Percentiles rank a stretch among this genome's conserved stretches.
phyloP scores from a whole-genome alignment of 305 asterid species.

The Solanum aculeatissimum region DNA sequence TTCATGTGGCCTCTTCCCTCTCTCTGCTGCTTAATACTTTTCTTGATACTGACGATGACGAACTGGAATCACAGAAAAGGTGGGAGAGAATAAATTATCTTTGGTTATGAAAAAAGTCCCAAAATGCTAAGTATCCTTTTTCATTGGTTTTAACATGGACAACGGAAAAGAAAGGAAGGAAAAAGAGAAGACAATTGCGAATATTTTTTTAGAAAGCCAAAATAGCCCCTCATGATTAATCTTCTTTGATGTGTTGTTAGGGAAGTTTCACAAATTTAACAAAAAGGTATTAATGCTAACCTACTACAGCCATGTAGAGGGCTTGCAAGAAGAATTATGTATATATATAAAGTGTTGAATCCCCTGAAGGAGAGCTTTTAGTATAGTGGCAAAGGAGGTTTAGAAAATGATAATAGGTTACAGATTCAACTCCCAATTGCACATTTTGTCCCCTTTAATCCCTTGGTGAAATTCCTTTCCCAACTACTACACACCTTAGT shows the following conservation, averaged over 20 bases:
- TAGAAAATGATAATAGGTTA: background rate
- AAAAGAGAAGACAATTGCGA: background rate
- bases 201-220: background rate
- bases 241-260: background rate
- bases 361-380: background rate
- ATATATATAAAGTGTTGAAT: background rate
- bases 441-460: background rate
- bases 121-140: background rate
- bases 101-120: background rate
- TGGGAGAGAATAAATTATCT: background rate
- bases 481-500: background rate
- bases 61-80: background rate
- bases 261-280: background rate
- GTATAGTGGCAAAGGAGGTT: background rate
- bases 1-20: no score
- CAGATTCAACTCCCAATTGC: background rate
- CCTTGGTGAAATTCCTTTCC: background rate
- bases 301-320: background rate
- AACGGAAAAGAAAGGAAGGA: background rate
- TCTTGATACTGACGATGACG: background rate
- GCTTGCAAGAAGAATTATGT: background rate
- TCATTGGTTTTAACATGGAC: background rate
- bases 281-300: background rate
- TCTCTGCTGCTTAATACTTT: background rate
- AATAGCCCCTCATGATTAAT: background rate